These are phyloP conservation scores for Gossypium raimondii DNA, from an alignment of 345 rosid genomes.

Conservation along the genomic window DNA sequence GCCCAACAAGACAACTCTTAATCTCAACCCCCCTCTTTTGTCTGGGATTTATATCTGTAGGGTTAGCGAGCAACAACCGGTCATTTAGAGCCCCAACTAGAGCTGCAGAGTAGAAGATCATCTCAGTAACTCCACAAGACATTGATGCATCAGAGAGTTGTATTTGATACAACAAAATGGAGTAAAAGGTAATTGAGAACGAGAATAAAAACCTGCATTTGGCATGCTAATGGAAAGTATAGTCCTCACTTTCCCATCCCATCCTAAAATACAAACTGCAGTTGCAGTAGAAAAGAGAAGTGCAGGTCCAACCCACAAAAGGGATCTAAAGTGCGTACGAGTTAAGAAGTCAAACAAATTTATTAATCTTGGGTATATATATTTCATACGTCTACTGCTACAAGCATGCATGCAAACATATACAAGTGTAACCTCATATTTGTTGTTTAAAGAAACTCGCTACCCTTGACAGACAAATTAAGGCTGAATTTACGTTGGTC, in stretches of 20 bases:
- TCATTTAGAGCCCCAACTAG: conserved; percentile 91
- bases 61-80: conserved; percentile 71
- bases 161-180: conserved; percentile 6
- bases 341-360: conserved; percentile 49
- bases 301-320: conserved; percentile 97
- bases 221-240: conserved; percentile 86
- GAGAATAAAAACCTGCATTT: conserved; percentile 56
- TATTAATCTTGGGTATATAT: conserved; percentile 2
- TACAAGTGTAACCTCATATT: background rate
- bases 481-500: no score
- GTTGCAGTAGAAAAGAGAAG: conserved; percentile 91
- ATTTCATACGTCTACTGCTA: conserved; percentile 1
- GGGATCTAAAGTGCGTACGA: conserved; percentile 69
- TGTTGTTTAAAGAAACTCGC: background rate
- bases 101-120: conserved; percentile 43
- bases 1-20: conserved; percentile 91
- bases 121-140: conserved; percentile 18
- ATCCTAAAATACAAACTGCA: conserved; percentile 79
- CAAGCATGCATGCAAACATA: background rate
- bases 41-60: conserved; percentile 82
- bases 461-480: background rate
- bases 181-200: background rate
- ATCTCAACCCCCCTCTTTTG: conserved; percentile 85
- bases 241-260: conserved; percentile 94
- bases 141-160: conserved; percentile 5